Evolutionary conservation across 106 monocot genomes (phyloP).

Genomic region (Cymbidium sinense): DNA sequence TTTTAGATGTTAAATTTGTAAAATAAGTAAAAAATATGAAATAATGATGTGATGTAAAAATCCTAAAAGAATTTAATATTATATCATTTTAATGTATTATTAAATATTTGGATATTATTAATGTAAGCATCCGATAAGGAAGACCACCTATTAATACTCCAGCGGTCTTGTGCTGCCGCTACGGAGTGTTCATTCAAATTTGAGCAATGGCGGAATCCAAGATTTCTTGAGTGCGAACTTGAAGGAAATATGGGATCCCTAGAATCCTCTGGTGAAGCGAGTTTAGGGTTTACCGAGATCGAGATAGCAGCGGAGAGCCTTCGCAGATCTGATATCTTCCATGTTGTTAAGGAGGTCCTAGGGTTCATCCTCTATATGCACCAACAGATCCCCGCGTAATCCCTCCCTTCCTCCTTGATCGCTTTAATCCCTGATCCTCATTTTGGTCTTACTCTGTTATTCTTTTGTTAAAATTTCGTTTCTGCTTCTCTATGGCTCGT

Average conservation of each 20-base stretch:
- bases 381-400: slow-evolving; percentile 83
- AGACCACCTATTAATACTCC: too few species aligned
- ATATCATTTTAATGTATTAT: too few species aligned
- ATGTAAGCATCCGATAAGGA: too few species aligned
- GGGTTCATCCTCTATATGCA: slow-evolving; percentile 94
- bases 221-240: too few species aligned
- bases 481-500: background rate
- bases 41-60: too few species aligned
- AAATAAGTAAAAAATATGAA: too few species aligned
- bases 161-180: too few species aligned
- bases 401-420: background rate
- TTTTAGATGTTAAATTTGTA: too few species aligned
- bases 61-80: too few species aligned
- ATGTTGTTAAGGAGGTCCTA: slow-evolving; percentile 86
- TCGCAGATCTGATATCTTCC: slow-evolving; percentile 44
- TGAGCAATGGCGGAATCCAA: too few species aligned
- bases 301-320: slow-evolving; percentile 32
- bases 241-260: background rate
- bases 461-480: background rate
- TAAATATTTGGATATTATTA: too few species aligned
- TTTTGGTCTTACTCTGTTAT: background rate
- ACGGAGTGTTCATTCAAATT: too few species aligned
- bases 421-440: background rate
- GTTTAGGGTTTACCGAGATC: slow-evolving; percentile 31
- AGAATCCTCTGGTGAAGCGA: slow-evolving; percentile 7